Evolutionary conservation across 805 yeast species (phyloP), one percentile per base, ranked within the genome.

Genomic region (Hermanozyma aechmeae): DNA sequence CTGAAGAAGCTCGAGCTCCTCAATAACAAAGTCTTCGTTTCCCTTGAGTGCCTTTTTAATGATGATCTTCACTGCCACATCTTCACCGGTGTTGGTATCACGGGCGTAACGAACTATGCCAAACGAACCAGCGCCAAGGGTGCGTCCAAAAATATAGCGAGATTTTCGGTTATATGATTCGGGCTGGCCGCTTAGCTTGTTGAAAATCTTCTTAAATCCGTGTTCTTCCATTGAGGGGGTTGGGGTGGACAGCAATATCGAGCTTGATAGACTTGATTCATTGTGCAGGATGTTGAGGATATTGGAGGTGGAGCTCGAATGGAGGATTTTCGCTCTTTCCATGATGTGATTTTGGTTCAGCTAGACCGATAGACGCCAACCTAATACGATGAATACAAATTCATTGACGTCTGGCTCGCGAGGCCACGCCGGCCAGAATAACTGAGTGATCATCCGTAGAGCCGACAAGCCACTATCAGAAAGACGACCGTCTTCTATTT

Each of bases 41-140:
- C 86, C 89, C 48, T 77, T 73, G 42, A 89, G 65, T 11, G 89
- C 83, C 48, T 85, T 83, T 56, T 86, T 86, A 45, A 86, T 56
- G 21, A 89, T 78, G 46, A 89, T 85, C 60, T 89, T 89, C 39
- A 89, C 72, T 0, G 97, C 97, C 11, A 86, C 95, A 34, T 80
- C 76, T 43, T 84, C 85, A 15, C 58, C 56, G 8, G 65, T 58
- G 19, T 35, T 44, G 39, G 55, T 57, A 32, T 59, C 56, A 22
- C 72, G 61, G 2, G 96, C 97, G 38, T 72, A 70, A 42, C 95
- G 68, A 3, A 89, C 97, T 2, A 89, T 79, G 23, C 98, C 97
- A 55, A 85, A 92, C 1, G 94, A 74, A 4, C 98, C 97, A 0
- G 96, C 96, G 7, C 97, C 97, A 9, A 87, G 58, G 0, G 95